Percentiles rank a stretch among this genome's conserved stretches.
Evolutionary conservation across 805 yeast genomes (phyloP).

Genomic region (Spathaspora arborariae): DNA sequence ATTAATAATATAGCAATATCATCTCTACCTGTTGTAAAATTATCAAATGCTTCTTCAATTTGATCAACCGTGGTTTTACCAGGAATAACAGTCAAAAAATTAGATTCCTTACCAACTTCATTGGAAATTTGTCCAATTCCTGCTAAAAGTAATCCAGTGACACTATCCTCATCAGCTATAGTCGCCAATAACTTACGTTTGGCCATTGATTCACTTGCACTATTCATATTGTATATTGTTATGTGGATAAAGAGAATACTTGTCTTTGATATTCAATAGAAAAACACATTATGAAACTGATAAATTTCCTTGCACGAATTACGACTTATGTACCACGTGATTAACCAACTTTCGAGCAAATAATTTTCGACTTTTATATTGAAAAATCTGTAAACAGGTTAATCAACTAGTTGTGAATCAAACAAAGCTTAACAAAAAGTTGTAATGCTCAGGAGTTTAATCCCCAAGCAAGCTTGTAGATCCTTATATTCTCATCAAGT

Average conservation of each 20-base stretch:
- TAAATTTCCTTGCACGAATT: too few species aligned
- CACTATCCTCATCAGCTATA: slow-evolving; percentile 96
- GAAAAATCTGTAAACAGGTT: too few species aligned
- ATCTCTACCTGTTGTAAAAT: slow-evolving; percentile 67
- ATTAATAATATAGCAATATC: slow-evolving; percentile 92
- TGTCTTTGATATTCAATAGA: too few species aligned
- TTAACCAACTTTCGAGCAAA: too few species aligned
- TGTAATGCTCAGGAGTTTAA: neutral
- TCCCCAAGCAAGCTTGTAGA: neutral
- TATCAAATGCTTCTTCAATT: slow-evolving; percentile 68
- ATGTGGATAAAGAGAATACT: too few species aligned
- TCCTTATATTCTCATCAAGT: neutral
- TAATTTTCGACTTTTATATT: neutral
- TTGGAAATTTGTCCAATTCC: slow-evolving; percentile 85
- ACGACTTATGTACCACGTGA: too few species aligned
- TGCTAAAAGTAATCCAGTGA: slow-evolving; percentile 91
- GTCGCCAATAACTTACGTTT: slow-evolving; percentile 87
- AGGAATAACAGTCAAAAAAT: slow-evolving; percentile 75
- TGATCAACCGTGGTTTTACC: slow-evolving; percentile 75
- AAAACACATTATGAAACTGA: too few species aligned
- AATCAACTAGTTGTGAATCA: too few species aligned
- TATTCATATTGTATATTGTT: slow-evolving; percentile 6
- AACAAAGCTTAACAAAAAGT: too few species aligned
- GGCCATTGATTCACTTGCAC: slow-evolving; percentile 41
- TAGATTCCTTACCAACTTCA: slow-evolving; percentile 65